Conservation (phyloP, 345 rosid genomes). For the Bruguiera gymnorhiza region DNA sequence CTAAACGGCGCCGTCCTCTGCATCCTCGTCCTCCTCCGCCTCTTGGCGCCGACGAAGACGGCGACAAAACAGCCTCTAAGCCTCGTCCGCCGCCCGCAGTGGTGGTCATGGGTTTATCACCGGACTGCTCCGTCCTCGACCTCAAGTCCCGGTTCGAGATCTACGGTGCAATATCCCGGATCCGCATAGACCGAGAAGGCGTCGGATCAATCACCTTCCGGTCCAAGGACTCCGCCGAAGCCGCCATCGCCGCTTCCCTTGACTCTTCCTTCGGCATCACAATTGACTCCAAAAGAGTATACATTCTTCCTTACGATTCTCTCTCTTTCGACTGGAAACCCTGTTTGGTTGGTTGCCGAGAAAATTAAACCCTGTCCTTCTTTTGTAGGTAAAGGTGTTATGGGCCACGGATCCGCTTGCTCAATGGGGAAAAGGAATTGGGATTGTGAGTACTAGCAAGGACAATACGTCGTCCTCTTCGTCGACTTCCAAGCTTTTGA, state of each 20-base stretch:
- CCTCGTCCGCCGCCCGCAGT: slow-evolving; percentile 63
- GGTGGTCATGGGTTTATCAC: slow-evolving; percentile 52
- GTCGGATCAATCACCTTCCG: slow-evolving; percentile 61
- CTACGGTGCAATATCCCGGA: slow-evolving; percentile 82
- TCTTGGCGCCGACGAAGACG: slow-evolving; percentile 13
- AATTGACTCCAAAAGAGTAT: slow-evolving; percentile 53
- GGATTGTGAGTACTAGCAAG: slow-evolving; percentile 27
- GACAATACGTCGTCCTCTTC: slow-evolving; percentile 41
- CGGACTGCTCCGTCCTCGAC: slow-evolving; percentile 77
- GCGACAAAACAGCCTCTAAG: slow-evolving; percentile 38
- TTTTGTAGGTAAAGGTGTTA: slow-evolving; percentile 57
- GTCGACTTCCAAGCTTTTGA: slow-evolving; percentile 47
- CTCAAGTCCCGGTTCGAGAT: slow-evolving; percentile 90
- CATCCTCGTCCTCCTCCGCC: slow-evolving; percentile 35
- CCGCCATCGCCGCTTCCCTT: slow-evolving; percentile 69
- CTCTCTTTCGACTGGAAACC: not conserved
- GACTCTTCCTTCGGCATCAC: slow-evolving; percentile 71
- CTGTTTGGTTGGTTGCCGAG: not conserved
- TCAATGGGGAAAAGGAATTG: slow-evolving; percentile 69
- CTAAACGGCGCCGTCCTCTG: slow-evolving; percentile 58
- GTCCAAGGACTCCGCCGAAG: slow-evolving; percentile 66
- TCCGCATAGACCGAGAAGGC: slow-evolving; percentile 66
- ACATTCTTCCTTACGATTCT: not conserved
- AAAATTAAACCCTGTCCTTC: not conserved
- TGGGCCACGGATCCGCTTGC: slow-evolving; percentile 82